Percentiles rank a stretch among this genome's conserved stretches.
Conservation (phyloP, 768 basidiomycete genomes). For the Pulveroboletus ravenelii region DNA sequence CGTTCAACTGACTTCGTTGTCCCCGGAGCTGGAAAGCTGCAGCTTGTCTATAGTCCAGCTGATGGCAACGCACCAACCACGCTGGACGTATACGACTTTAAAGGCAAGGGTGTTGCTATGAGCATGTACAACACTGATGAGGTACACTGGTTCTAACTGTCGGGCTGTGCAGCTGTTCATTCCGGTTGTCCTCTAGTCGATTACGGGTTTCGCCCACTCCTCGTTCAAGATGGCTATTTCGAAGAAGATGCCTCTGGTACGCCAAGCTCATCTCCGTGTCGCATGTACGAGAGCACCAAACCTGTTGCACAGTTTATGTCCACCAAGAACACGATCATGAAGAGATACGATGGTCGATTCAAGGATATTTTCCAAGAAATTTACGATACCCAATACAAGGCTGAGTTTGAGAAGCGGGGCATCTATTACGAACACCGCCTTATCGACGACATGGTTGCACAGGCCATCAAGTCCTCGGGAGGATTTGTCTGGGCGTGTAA, state of each 20-base stretch:
- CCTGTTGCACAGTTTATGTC: slow-evolving; percentile 71
- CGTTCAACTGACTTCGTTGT: slow-evolving; percentile 91
- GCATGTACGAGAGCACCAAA: neutral
- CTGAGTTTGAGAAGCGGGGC: slow-evolving; percentile 59
- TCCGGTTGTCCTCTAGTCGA: slow-evolving; percentile 50
- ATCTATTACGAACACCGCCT: slow-evolving; percentile 96
- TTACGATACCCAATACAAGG: slow-evolving; percentile 77
- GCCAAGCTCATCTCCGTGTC: slow-evolving; percentile 17
- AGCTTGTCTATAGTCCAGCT: slow-evolving; percentile 82
- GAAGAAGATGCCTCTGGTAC: slow-evolving; percentile 74
- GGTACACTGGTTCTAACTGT: slow-evolving; percentile 34
- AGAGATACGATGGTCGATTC: slow-evolving; percentile 98
- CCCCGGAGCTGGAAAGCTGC: slow-evolving; percentile 89
- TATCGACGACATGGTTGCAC: slow-evolving; percentile 98
- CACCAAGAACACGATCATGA: slow-evolving; percentile 96
- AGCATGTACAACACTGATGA: slow-evolving; percentile 99
- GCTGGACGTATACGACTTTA: slow-evolving; percentile 91
- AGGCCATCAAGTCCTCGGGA: slow-evolving; percentile 93
- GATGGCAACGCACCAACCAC: slow-evolving; percentile 64
- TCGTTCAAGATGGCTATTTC: slow-evolving; percentile 94
- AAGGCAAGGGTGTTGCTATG: slow-evolving; percentile 88
- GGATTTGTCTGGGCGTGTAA: slow-evolving; percentile 80
- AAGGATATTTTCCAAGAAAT: slow-evolving; percentile 99
- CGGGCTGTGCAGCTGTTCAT: neutral
- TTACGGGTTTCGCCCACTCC: slow-evolving; percentile 92